Evolutionary conservation across 2,329 filamentous ascomycete species (phyloP), one percentile per base, ranked within the genome.

Genomic region (Stromatinia cepivora): DNA sequence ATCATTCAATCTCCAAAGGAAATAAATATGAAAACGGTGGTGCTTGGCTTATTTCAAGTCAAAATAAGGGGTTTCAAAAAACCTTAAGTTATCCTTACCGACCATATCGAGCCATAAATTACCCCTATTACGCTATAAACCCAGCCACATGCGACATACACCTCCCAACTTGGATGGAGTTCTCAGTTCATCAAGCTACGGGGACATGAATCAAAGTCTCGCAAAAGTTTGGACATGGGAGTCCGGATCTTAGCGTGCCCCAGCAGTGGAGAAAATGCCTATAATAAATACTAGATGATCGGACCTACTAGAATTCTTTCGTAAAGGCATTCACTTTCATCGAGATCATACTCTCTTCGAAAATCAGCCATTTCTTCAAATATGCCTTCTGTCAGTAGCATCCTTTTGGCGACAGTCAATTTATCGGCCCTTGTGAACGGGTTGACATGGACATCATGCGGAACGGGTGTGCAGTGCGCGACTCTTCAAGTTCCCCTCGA

Each of bases 401-500:
- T 53, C n/a, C 1, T 64, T 11, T 15, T 64, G 15, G 46, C 46
- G n/a, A 10, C 61, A 13, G 22, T 52, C 61, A 64, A 64, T 11
- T 25, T 64, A 8, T 64, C 61, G 34, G 61, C 42, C 34, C 46
- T 64, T 28, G 61, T 64, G 9, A 64, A 52, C 9, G 61, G 61
- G 4, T 36, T 64, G n/a, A 52, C 61, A 20, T 71, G 70, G 70
- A 62, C 68, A 31, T 53, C 70, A n/a, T 71, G 70, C 13, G 70
- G 68, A 17, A 70, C 68, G 0, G 61, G 61, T 3, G 46, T 71
- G 2, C 46, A 70, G 10, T 71, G 70, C 22, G 39, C 70, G 53
- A 66, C 65, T 6, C 57, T 72, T 39, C 20, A 56, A 46, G 70
- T 72, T 13, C 66, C 70, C 20, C 66, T 72, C 10, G 70, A 72